Base-by-base conservation (phyloP, 495 filamentous ascomycete species). In the Glarea lozoyensis region DNA sequence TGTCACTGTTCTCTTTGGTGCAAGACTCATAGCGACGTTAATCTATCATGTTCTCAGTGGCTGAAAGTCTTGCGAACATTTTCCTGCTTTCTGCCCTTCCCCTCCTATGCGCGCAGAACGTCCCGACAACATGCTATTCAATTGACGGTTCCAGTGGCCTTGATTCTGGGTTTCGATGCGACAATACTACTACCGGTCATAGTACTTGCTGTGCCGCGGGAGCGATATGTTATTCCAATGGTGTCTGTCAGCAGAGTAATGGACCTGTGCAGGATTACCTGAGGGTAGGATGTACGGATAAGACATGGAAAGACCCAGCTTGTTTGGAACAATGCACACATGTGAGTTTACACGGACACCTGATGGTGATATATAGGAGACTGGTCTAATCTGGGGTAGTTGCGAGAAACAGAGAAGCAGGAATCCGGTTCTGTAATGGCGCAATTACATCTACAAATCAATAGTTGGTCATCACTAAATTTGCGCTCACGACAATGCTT, bases 271-370 rank as follows among this genome's bases (percentile, higher is more conserved):
- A 44, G 17, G 47, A 49, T 36, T 49, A 49, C 37, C 19, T 49
- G 27, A 31, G 47, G 35, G 47, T 49, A 13, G 47, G 47, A 13
- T 49, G 47, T 35, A 49, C 47, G 27, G 47, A 49, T 40, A 33
- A 33, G 15, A 44, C 41, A 15, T 49, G 47, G 47, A 22, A 45
- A 15, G 47, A 39, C 16, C 35, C 47, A n/a, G 40, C 36, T 17
- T 49, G 47, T 40, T 20, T 49, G 10, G 36, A 49, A n/a, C 33
- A 45, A 35, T 49, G 47, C 24, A 36, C 35, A n/a, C 39, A n/a
- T n/a, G n/a, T n/a, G n/a, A 4, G n/a, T 49, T 40, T 49, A 49
- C 19, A 30, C 18, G 5, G 20, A 45, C 9, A 18, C 17, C 6
- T 7, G 10, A n/a, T n/a, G n/a, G n/a, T n/a, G n/a, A n/a, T n/a